These are phyloP conservation scores for Scutellaria galericulata DNA, from an alignment of 257 asterid species.

Conservation along the genomic window DNA sequence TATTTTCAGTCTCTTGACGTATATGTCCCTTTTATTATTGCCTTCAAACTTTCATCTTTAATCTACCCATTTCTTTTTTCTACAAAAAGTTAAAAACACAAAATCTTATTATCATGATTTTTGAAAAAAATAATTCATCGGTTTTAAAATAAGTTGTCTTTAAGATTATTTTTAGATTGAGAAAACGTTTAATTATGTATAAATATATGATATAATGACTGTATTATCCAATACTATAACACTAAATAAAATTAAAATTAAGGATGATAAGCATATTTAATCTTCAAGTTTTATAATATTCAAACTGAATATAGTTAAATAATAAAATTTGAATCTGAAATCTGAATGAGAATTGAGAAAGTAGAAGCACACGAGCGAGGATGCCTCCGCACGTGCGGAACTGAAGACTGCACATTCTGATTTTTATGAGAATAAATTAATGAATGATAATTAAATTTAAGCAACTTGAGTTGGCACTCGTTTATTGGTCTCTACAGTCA, in stretches of 20 bases:
- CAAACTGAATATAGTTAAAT: background rate
- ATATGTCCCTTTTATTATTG: background rate
- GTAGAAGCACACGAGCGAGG: conserved; percentile 23
- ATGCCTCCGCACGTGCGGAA: conserved; percentile 41
- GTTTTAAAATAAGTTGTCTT: too few species aligned
- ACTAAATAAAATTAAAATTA: background rate
- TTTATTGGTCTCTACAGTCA: conserved; percentile 36
- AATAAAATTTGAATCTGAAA: conserved; percentile 12
- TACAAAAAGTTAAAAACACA: background rate
- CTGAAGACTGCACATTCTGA: conserved; percentile 12
- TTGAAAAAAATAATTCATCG: too few species aligned
- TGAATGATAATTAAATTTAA: background rate
- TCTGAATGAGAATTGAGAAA: background rate
- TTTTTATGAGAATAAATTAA: conserved; percentile 22
- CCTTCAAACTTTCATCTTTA: background rate
- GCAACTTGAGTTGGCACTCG: conserved; percentile 30
- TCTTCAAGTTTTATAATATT: too few species aligned
- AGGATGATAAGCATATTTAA: background rate
- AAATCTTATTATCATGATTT: too few species aligned
- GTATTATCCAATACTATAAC: background rate
- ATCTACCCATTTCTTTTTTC: too few species aligned
- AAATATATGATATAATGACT: too few species aligned
- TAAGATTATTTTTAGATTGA: too few species aligned
- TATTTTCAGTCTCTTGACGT: background rate
- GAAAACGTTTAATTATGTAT: too few species aligned